These are phyloP conservation scores for Agaricales sp. DNA, from an alignment of 1,284 basidiomycete genomes.

Conservation along the genomic window DNA sequence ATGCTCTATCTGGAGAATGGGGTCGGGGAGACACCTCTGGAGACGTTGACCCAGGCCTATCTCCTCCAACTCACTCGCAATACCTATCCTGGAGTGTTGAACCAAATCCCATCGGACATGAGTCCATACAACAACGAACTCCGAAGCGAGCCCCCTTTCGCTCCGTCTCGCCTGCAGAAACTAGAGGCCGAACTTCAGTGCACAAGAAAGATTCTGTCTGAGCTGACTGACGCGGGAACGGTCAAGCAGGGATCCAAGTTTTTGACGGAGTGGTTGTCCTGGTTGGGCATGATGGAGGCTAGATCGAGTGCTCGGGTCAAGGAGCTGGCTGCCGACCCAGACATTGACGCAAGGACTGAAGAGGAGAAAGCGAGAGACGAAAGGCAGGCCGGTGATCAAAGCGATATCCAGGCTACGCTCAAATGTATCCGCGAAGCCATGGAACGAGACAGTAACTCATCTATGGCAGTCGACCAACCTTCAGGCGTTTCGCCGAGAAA, in stretches of 20 bases:
- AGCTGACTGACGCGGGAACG: conserved; percentile 21
- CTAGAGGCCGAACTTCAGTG: not conserved
- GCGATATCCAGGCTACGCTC: not conserved
- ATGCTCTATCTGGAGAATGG: conserved; percentile 25
- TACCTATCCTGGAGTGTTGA: not conserved
- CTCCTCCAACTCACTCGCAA: not conserved
- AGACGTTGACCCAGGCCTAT: conserved; percentile 22
- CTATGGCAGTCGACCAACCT: conserved; percentile 18
- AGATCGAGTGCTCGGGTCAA: conserved; percentile 15
- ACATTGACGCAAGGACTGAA: conserved; percentile 6
- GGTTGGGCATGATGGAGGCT: conserved; percentile 22
- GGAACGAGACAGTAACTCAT: conserved; percentile 1
- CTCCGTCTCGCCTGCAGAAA: not conserved
- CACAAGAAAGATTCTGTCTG: conserved; percentile 22
- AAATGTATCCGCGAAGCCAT: not conserved
- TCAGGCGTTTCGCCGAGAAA: conserved; percentile 11
- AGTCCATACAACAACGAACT: not conserved
- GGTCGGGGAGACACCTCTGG: conserved; percentile 42
- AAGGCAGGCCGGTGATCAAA: not conserved
- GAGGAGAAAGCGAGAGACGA: conserved; percentile 3
- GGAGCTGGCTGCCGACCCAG: conserved; percentile 6
- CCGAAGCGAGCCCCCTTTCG: not conserved
- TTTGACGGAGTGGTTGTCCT: conserved; percentile 21
- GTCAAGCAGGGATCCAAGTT: conserved; percentile 22
- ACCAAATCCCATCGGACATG: not conserved